Evolutionary conservation across 805 yeast species (phyloP), one percentile per base, ranked within the genome.

Genomic region (Torulaspora delbrueckii): DNA sequence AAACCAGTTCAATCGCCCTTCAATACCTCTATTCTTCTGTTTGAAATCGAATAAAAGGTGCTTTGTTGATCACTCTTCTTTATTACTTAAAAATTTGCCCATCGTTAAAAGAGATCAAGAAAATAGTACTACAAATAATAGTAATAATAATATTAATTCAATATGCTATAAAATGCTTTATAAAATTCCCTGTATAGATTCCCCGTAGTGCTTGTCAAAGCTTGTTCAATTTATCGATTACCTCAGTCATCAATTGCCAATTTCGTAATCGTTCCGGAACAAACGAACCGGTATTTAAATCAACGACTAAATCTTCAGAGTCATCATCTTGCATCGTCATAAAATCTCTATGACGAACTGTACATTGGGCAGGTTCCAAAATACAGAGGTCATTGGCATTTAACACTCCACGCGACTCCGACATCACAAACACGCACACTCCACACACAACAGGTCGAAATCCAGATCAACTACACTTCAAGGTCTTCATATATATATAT

Each of bases 231-330:
- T 57, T 51, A 10, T 59, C 58, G 12, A 60, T 47, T 6, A 63
- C 46, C n/a, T 56, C 59, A n/a, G 51, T 40, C 54, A 63, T 53
- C 30, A 56, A 42, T 18, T 42, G 43, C 58, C 59, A 62, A 27
- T 45, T 53, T 22, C 52, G 51, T 39, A 62, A 42, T 26, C 55
- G 50, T 24, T 58, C 57, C 1, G 68, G 59, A 14, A 52, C 54
- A 22, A 61, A 41, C 4, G 65, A 58, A 4, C 68, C 66, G 0
- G 64, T 50, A 39, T 45, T 56, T 25, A 63, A 46, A 45, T 63
- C 68, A 12, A 63, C 68, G 26, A 63, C 46, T 46, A 58, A 38
- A 43, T 63, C 68, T 14, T 63, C 67, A 2, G 54, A 52, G 32
- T 54, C 58, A 30, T 54, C 57, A 18, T 42, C 41, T 32, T 38